Percentiles rank a stretch among this genome's conserved stretches.
These are phyloP conservation scores for Lathyrus sativus DNA, from an alignment of 306 rosid species.

Conservation along the genomic window DNA sequence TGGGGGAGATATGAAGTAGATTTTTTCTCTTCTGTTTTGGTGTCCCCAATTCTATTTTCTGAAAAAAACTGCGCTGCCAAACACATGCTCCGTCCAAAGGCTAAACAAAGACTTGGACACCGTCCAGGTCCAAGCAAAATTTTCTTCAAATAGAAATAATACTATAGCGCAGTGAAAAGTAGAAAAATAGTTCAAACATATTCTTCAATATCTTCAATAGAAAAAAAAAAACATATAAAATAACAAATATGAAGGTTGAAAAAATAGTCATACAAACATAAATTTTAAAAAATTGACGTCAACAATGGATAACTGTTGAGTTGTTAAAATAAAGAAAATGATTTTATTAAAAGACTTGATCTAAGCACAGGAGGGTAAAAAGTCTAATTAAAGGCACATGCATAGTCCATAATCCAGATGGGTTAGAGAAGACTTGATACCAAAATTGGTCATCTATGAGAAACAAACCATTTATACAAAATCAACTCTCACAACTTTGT, in stretches of 20 bases:
- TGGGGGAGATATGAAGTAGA: not conserved
- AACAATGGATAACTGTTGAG: not conserved
- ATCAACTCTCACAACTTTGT: not conserved
- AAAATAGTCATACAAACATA: not conserved
- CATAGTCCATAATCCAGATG: not conserved
- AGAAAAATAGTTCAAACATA: not conserved
- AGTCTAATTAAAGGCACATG: constrained; percentile 12
- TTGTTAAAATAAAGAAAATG: not conserved
- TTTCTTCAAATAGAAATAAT: not conserved
- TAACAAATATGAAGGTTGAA: not conserved
- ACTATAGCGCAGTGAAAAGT: not conserved
- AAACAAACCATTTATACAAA: not conserved
- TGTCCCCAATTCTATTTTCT: not conserved
- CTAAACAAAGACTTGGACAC: not conserved
- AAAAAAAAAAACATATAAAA: not conserved
- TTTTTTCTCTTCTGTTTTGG: not conserved
- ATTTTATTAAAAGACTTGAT: constrained; percentile 7
- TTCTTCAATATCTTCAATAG: not conserved
- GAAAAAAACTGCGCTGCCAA: not conserved
- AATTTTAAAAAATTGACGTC: not conserved
- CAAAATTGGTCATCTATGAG: not conserved
- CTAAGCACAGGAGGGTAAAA: not conserved
- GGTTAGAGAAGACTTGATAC: not conserved
- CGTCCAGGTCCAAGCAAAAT: not conserved
- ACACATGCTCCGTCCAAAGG: not conserved